Evolutionary conservation across 1,284 basidiomycete species (phyloP), one percentile per base, ranked within the genome.

Genomic region (Golubevia pallescens): DNA sequence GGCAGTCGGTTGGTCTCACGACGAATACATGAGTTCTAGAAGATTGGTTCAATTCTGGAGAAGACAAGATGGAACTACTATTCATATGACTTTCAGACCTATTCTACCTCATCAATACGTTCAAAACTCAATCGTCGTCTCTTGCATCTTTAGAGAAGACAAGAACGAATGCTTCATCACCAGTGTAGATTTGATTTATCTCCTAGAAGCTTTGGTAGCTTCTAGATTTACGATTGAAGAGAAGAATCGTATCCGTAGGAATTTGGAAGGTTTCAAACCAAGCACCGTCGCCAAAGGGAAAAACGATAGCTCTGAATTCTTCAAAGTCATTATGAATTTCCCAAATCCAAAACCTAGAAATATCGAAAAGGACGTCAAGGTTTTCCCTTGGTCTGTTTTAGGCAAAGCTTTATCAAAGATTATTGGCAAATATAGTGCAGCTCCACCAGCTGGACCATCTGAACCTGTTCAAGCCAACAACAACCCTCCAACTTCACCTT

Each of bases 361-460:
- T 86, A 98, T 98, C 70, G 95, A 97, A 86, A 97, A 98, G 88
- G 94, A 97, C 80, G 90, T 98, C 84, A 98, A 98, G 87, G 94
- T 97, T 1, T 98, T 98, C 81, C 91, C 92, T n/a, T 98, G 95
- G 95, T 89, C 89, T 56, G 88, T 91, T 59, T 88, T 98, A 10
- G 89, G 89, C 4, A 89, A 91, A 67, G 94, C 94, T 0, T 86
- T 98, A 66, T 91, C 93, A 71, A 97, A 97, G 88, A 95, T 97
- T 70, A 90, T 97, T 58, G 90, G 91, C 48, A 97, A 97, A 94
- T 97, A 96, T n/a, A n/a, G n/a, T n/a, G n/a, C n/a, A n/a, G n/a
- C n/a, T n/a, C n/a, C n/a, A n/a, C n/a, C n/a, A n/a, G n/a, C n/a
- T n/a, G n/a, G n/a, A n/a, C n/a, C n/a, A n/a, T n/a, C n/a, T n/a